Base-by-base conservation (phyloP, 495 filamentous ascomycete species). In the Bacidia gigantensis region DNA sequence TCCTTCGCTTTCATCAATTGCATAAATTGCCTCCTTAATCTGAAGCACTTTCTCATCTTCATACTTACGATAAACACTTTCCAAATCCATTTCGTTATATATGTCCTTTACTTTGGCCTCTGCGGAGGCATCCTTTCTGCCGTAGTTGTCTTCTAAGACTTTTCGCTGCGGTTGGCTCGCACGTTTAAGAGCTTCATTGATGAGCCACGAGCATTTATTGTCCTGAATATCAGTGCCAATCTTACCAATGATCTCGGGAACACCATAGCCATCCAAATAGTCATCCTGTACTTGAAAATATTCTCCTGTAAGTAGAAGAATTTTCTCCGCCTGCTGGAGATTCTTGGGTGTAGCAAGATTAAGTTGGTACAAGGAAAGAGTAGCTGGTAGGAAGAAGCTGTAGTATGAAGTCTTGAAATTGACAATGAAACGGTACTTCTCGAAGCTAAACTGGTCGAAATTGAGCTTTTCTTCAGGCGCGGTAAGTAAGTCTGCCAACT, bases 221-320 rank as follows among this genome's bases (percentile, higher is more conserved):
- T 97, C 90, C 73, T 86, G 77, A 65, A 97, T 97, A 64, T 97
- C 90, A 58, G 90, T 97, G 53, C 90, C 90, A 59, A 97, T 93
- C 80, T 97, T 97, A 64, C 90, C 90, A 60, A 97, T 89, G 63
- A 78, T 72, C 55, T 83, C 78, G 24, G 90, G 88, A 61, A 87
- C 81, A 55, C 89, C 90, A 58, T 87, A 97, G 70, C 87, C 89
- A 73, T 97, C 90, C 38, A 97, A 84, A 73, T 89, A 97, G 75
- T 97, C 90, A 63, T 97, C 90, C 69, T 96, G 90, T 57, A 93
- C 78, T 69, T 97, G 90, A 79, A 97, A 97, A 75, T 96, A 97
- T 70, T 95, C 87, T 60, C 90, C 90, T 65, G 96, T 81, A n/a
- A 90, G 89, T 64, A 97, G 94, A 51, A 97, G 78, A 64, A 97